Percentiles rank a stretch among this genome's conserved stretches.
Conservation (phyloP, 768 basidiomycete species). For the Polyporus arcularius region DNA sequence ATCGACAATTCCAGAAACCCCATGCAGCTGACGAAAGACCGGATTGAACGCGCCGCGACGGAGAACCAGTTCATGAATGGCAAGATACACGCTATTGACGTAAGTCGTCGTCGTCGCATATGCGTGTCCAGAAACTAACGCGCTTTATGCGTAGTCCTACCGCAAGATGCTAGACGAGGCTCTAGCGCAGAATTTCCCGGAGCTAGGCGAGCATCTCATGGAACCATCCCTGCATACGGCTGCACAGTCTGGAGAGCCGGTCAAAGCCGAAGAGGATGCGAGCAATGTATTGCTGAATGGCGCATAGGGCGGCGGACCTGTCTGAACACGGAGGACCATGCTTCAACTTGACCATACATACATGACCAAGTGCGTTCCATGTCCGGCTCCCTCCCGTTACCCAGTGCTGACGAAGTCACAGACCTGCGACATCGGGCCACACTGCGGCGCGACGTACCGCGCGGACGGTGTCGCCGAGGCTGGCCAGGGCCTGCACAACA, state of each 20-base stretch:
- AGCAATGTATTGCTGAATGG: constrained; percentile 7
- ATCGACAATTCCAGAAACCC: constrained; percentile 83
- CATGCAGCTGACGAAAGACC: constrained; percentile 77
- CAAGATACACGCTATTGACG: constrained; percentile 77
- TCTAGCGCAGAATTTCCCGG: constrained; percentile 70
- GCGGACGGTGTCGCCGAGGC: no score
- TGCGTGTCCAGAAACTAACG: not conserved
- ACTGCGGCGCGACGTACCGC: no score
- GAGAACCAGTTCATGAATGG: constrained; percentile 94
- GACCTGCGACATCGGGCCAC: no score
- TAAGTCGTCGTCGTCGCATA: constrained; percentile 28
- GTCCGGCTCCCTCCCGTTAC: not conserved
- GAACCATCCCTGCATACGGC: constrained; percentile 6
- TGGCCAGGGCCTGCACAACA: no score
- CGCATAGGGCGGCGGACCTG: not conserved
- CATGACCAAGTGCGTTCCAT: not conserved
- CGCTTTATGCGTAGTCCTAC: constrained; percentile 60
- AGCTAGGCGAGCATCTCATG: constrained; percentile 41
- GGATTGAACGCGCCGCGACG: constrained; percentile 79
- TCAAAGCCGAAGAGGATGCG: constrained; percentile 10
- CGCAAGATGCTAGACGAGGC: constrained; percentile 67
- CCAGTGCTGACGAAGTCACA: not conserved
- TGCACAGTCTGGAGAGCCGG: not conserved
- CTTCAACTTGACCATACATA: not conserved
- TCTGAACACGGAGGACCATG: not conserved